These are phyloP conservation scores for Cryphonectria radicalis DNA, from an alignment of 2,329 filamentous ascomycete genomes.

Conservation along the genomic window DNA sequence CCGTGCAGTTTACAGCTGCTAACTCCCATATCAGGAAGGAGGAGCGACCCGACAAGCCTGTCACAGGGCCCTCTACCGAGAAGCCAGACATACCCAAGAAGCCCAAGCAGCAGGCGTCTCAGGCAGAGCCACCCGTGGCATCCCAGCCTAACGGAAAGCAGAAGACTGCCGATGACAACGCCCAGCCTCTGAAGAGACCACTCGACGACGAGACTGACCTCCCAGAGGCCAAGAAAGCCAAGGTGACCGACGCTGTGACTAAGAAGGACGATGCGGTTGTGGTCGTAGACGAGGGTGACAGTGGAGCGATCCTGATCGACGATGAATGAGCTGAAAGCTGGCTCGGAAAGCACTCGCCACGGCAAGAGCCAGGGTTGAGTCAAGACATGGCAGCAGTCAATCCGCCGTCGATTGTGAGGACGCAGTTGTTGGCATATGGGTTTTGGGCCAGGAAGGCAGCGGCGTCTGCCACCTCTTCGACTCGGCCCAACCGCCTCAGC, in stretches of 20 bases:
- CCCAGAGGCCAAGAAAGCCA: conserved; percentile 49
- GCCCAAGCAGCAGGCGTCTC: conserved; percentile 52
- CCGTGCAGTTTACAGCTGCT: conserved; percentile 33
- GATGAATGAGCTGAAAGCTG: conserved; percentile 52
- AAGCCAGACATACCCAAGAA: conserved; percentile 57
- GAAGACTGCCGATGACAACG: conserved; percentile 42
- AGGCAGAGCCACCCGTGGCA: conserved; percentile 45
- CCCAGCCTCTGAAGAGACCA: conserved; percentile 51
- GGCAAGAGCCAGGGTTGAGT: neutral
- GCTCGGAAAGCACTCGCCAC: neutral
- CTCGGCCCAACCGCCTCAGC: conserved; percentile 65
- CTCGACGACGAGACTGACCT: conserved; percentile 48
- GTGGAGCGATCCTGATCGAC: conserved; percentile 70
- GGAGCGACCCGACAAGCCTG: conserved; percentile 54
- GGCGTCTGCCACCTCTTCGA: conserved; percentile 79
- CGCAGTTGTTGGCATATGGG: conserved; percentile 83
- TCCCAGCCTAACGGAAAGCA: conserved; percentile 47
- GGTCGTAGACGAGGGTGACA: conserved; percentile 53
- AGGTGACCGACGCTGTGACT: conserved; percentile 37
- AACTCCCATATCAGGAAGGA: conserved; percentile 44
- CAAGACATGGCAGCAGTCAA: conserved; percentile 64
- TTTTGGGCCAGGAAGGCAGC: conserved; percentile 78
- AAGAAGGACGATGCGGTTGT: conserved; percentile 51
- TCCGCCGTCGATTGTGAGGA: conserved; percentile 85
- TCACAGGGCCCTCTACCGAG: conserved; percentile 52